phyloP scores from a whole-genome alignment of 805 yeast genomes.

The Monosporozyma aquatica region DNA sequence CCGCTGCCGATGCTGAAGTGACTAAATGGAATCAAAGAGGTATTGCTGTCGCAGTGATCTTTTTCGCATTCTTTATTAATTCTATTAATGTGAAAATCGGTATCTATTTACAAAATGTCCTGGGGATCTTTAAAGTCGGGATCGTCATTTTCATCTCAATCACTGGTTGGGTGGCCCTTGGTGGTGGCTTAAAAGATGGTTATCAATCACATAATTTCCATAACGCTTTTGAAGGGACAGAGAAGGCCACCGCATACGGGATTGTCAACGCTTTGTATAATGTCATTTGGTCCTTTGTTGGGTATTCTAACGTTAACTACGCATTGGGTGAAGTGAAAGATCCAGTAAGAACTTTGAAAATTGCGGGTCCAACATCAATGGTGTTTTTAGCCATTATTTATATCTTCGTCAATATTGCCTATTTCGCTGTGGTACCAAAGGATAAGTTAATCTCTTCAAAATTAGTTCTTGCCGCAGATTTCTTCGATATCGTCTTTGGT shows the following conservation, averaged over 20 bases:
- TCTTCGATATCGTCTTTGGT: conserved; percentile 67
- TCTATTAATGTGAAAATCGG: conserved; percentile 56
- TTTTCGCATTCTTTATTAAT: conserved; percentile 60
- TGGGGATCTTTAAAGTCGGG: conserved; percentile 68
- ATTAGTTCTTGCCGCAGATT: conserved; percentile 64
- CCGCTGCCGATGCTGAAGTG: conserved; percentile 60
- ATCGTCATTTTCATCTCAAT: conserved; percentile 60
- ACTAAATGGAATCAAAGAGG: conserved; percentile 73
- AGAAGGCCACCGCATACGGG: conserved; percentile 53
- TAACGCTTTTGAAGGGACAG: conserved; percentile 47
- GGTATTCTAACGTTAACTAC: conserved; percentile 75
- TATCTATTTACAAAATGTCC: conserved; percentile 49
- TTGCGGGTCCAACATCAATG: conserved; percentile 71
- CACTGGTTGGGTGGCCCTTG: conserved; percentile 78
- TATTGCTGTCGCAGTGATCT: conserved; percentile 64
- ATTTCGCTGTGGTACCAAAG: conserved; percentile 72
- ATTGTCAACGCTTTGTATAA: conserved; percentile 69
- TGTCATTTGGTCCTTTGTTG: conserved; percentile 78
- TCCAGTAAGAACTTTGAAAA: conserved; percentile 57
- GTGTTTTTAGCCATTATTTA: conserved; percentile 53
- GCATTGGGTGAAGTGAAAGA: conserved; percentile 72
- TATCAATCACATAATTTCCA: conserved; percentile 51
- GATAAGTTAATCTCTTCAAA: conserved; percentile 53
- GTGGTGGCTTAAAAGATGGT: conserved; percentile 51
- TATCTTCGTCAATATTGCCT: conserved; percentile 69